Evolutionary conservation across 306 rosid species (phyloP).

Genomic region (Trichosanthes truncata): DNA sequence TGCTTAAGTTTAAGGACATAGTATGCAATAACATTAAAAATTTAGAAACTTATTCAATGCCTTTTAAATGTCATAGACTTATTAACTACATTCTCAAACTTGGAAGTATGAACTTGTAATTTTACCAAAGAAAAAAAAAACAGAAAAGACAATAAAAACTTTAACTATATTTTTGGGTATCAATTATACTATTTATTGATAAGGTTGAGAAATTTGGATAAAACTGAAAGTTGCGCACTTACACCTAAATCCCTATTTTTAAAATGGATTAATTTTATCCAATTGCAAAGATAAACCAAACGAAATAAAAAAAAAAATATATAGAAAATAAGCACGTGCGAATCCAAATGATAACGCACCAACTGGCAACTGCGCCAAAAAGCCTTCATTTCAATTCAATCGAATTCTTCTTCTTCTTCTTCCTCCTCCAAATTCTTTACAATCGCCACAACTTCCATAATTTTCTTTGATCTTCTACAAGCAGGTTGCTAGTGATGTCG

Average conservation of each 20-base stretch:
- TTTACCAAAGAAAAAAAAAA: too few relatives aligned
- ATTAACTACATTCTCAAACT: too few relatives aligned
- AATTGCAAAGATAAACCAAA: neutral
- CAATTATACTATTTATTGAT: too few relatives aligned
- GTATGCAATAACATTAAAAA: too few relatives aligned
- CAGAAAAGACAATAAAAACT: too few relatives aligned
- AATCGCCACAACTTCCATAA: neutral
- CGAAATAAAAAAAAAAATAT: neutral
- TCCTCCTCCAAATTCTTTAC: neutral
- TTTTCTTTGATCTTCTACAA: neutral
- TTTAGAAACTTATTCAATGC: too few relatives aligned
- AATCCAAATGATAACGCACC: neutral
- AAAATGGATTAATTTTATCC: neutral
- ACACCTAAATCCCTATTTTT: neutral
- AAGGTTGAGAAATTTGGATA: too few relatives aligned
- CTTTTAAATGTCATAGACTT: too few relatives aligned
- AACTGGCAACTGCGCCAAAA: neutral
- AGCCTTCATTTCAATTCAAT: neutral
- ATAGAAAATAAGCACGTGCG: neutral
- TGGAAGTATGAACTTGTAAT: too few relatives aligned
- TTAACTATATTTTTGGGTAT: too few relatives aligned
- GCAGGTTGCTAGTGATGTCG: neutral
- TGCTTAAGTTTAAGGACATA: too few relatives aligned
- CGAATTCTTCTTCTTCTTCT: neutral
- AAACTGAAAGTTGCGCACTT: too few relatives aligned